Percentiles rank a stretch among this genome's conserved stretches.
phyloP scores from a whole-genome alignment of 163 green algal genomes.

The Coccomyxa subellipsoidea region DNA sequence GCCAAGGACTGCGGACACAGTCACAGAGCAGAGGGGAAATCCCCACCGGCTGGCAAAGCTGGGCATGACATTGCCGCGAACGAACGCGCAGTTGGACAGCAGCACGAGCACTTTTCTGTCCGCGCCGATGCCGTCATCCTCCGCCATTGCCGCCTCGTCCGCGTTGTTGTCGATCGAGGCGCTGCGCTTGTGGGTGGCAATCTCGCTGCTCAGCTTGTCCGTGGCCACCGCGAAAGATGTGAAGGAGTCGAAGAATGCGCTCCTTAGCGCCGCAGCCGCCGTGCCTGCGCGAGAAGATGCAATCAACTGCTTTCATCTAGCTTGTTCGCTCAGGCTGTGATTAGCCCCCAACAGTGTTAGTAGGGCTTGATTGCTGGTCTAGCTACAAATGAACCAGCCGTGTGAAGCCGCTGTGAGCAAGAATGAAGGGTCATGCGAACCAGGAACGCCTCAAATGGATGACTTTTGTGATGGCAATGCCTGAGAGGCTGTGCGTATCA shows the following conservation, averaged over 20 bases:
- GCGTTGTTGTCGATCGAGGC: background rate
- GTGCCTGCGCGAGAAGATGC: conserved; percentile 9
- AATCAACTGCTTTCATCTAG: too few species aligned
- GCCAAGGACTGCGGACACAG: too few species aligned
- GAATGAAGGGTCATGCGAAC: too few species aligned
- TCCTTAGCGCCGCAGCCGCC: background rate
- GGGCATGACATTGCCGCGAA: conserved; percentile 20
- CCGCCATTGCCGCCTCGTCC: background rate
- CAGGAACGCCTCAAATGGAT: too few species aligned
- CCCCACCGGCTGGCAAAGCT: conserved; percentile 13
- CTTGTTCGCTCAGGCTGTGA: too few species aligned
- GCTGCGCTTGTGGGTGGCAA: background rate
- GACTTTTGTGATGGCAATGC: too few species aligned
- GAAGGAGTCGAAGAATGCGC: conserved; percentile 24
- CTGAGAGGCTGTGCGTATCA: too few species aligned
- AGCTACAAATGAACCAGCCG: too few species aligned
- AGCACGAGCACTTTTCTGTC: conserved; percentile 31
- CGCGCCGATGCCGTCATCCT: background rate
- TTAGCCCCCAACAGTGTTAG: too few species aligned
- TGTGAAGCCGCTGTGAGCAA: too few species aligned
- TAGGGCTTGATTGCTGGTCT: too few species aligned
- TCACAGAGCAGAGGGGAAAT: too few species aligned
- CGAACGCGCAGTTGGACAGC: conserved; percentile 21
- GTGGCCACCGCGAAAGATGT: conserved; percentile 11
- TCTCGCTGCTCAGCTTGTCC: conserved; percentile 2